phyloP scores from a whole-genome alignment of 768 basidiomycete species.

The Xanthoconium purpureum region DNA sequence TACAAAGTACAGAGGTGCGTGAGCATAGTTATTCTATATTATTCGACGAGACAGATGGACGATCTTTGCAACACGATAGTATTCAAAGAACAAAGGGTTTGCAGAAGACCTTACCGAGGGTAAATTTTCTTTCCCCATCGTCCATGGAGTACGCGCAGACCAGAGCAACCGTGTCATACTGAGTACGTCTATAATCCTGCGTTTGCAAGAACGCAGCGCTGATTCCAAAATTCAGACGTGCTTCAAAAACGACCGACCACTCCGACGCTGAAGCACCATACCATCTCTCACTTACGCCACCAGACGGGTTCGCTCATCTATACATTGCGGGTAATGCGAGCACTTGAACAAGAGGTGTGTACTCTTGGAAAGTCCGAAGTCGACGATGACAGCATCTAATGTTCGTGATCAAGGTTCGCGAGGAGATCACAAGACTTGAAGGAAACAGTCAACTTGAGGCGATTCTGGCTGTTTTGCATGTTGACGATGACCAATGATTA shows the following conservation, averaged over 20 bases:
- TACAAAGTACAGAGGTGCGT: constrained; percentile 79
- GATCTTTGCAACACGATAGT: constrained; percentile 38
- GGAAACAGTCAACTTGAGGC: constrained; percentile 66
- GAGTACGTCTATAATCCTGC: constrained; percentile 49
- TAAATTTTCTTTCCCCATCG: constrained; percentile 77
- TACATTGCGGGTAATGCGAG: constrained; percentile 64
- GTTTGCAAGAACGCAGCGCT: background rate
- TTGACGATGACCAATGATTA: constrained; percentile 23
- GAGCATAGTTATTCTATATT: background rate
- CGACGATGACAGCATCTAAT: background rate
- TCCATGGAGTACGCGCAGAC: constrained; percentile 79
- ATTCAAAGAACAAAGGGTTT: constrained; percentile 61
- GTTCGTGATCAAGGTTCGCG: constrained; percentile 36
- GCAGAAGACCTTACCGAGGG: constrained; percentile 78
- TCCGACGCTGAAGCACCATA: constrained; percentile 76
- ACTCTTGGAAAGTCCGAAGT: background rate
- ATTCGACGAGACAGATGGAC: background rate
- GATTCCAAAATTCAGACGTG: constrained; percentile 54
- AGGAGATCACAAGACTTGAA: constrained; percentile 70
- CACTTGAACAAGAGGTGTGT: constrained; percentile 56
- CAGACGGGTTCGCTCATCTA: constrained; percentile 85
- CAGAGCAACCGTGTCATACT: constrained; percentile 74
- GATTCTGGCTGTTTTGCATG: constrained; percentile 54
- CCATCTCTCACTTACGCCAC: constrained; percentile 73
- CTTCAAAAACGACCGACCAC: constrained; percentile 89